Evolutionary conservation across 352 stramenopile genomes (phyloP), one percentile per base, ranked within the genome.

Genomic region (Sclerospora graminicola): DNA sequence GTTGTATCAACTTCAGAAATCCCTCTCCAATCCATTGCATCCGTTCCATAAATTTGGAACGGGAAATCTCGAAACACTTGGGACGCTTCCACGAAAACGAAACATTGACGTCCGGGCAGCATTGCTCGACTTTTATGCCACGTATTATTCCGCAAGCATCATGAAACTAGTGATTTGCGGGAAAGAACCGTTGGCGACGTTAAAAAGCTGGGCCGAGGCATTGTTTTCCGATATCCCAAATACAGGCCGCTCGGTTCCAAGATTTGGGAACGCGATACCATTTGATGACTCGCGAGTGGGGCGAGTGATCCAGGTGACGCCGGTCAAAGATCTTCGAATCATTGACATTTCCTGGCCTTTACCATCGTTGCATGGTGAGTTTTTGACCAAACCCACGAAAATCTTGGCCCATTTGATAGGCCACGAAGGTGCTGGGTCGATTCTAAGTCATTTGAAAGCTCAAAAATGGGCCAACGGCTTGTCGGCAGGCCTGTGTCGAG

Each of bases 351-450:
- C 73, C 26, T 94, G 79, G 79, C 70, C 66, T 5, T 46, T 84
- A 37, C 65, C 73, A 34, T 71, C 66, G 19, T 48, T 84, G 2
- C 67, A 80, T 44, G 69, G 48, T 35, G 57, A 71, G 7, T 86
- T 71, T 42, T 28, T 77, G 45, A 76, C 68, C n/a, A 86, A 82
- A 39, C 74, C 74, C 0, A 84, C 70, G 41, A 83, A 83, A 42
- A 94, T 96, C 51, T 60, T 98, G 24, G 80, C 75, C 20, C 89
- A 97, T 55, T 63, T 98, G 13, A 63, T 98, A 21, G 95, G 95
- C 0, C 90, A 98, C 56, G 95, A 98, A 79, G 90, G 84, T 14
- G 60, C 60, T 0, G 88, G 86, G 9, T 98, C 90, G 0, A 72
- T 98, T 33, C 45, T 98, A 19, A 95, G 84, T 21, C 90, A 89